Base-by-base conservation (phyloP, 305 asterid species). In the Ilex paraguariensis region DNA sequence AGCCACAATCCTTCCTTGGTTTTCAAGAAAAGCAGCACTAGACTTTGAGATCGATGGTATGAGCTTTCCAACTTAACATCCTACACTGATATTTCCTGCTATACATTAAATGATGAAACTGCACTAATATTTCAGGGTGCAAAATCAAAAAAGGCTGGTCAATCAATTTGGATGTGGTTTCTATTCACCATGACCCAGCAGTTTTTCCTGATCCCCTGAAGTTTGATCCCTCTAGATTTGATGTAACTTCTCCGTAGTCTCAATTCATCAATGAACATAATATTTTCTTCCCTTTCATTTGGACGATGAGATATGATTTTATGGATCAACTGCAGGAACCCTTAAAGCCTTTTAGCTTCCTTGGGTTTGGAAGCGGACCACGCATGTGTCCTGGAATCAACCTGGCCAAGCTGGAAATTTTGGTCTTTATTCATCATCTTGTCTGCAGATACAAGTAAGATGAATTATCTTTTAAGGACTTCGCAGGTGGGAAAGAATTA, bases 381-480 rank as follows among this genome's bases (percentile, higher is more conserved):
- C 75, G 93, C 30, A 86, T 84, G 95, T 84, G 96, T 64, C 96
- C 96, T 31, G 95, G 96, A 78, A 89, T 89, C 69, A 83, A 86
- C 86, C 83, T 89, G n/a, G 95, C 95, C 62, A 89, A 84, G 75
- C 73, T 84, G 67, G 95, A 86, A 76, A 84, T 89, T 12, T 86
- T 66, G 59, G 66, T 84, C 62, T 86, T 89, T 80, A 71, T 89
- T 66, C 96, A 89, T 72, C 91, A 89, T 65, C 73, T 86, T 57
- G 84, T 89, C 68, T 73, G 88, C 90, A 83, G 85, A 89, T 86
- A 84, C 77, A 82, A 73, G 95, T 79, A 81, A 59, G 60, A 58
- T 30, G 54, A 14, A 61, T 56, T 7, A 48, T 7, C 46, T 49
- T 17, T 36, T 36, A 36, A 36, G 7, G 1, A 36, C 28, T 21